Conservation (phyloP, 345 rosid genomes). For the Durio zibethinus region DNA sequence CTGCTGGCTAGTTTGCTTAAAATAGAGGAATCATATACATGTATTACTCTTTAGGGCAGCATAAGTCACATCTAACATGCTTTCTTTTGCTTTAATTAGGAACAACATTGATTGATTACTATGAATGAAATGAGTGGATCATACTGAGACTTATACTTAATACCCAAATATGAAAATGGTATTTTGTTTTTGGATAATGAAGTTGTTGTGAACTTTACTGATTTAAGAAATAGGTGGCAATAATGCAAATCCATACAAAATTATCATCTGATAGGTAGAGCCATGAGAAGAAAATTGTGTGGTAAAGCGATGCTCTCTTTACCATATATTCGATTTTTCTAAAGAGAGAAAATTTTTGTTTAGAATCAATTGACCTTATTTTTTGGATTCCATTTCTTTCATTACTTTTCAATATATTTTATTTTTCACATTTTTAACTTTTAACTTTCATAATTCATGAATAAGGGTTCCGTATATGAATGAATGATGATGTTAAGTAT, state of each 20-base stretch:
- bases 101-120: neutral
- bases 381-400: no score
- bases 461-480: no score
- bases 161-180: neutral
- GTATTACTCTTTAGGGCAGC: neutral
- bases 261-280: neutral
- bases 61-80: neutral
- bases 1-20: no score
- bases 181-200: neutral
- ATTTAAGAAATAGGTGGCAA: neutral
- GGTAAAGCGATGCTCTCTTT: neutral
- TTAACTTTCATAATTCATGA: no score
- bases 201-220: neutral
- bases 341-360: no score
- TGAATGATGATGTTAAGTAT: neutral
- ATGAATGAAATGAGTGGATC: neutral
- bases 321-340: neutral
- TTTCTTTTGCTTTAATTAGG: neutral
- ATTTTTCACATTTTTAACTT: no score
- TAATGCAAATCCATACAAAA: neutral
- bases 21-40: neutral
- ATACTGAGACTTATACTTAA: neutral
- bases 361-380: no score
- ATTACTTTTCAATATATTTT: no score
- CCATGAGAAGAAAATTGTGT: neutral